Percentiles rank a stretch among this genome's conserved stretches.
Conservation (phyloP, 495 filamentous ascomycete genomes). For the Trichoderma parareesei region DNA sequence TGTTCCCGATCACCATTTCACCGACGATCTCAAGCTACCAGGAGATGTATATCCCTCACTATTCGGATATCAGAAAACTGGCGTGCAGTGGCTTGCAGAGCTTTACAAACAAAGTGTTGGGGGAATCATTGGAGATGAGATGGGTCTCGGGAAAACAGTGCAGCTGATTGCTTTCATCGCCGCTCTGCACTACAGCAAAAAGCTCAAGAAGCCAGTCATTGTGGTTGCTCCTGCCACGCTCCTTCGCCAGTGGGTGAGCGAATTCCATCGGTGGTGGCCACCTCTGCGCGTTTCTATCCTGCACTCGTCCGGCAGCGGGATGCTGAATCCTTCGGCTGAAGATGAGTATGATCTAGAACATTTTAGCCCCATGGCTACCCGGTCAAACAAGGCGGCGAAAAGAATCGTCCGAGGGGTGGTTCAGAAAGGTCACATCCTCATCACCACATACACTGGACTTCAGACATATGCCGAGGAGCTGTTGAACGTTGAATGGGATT, state of each 20-base stretch:
- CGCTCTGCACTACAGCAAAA: constrained; percentile 80
- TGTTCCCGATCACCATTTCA: constrained; percentile 60
- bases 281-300: constrained; percentile 88
- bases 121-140: constrained; percentile 94
- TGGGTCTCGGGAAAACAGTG: constrained; percentile 94
- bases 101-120: constrained; percentile 81
- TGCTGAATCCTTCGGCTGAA: constrained; percentile 78
- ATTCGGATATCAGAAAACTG: constrained; percentile 92
- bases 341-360: constrained; percentile 34
- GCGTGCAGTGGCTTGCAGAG: constrained; percentile 95
- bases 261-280: constrained; percentile 98
- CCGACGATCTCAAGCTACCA: constrained; percentile 69
- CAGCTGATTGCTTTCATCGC: constrained; percentile 90
- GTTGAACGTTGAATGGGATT: constrained; percentile 78
- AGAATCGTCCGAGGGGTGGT: constrained; percentile 75
- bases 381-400: constrained; percentile 51
- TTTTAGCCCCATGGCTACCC: constrained; percentile 17
- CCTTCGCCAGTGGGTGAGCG: constrained; percentile 94
- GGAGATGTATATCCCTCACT: constrained; percentile 85
- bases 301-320: constrained; percentile 90
- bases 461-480: constrained; percentile 76
- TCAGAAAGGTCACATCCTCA: constrained; percentile 81
- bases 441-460: constrained; percentile 90
- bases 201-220: constrained; percentile 72
- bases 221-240: constrained; percentile 90